A percentile compares a stretch with the other conserved stretches of the same genome.
phyloP scores from a whole-genome alignment of 164 flowering plant genomes.

The Litsea cubeba region DNA sequence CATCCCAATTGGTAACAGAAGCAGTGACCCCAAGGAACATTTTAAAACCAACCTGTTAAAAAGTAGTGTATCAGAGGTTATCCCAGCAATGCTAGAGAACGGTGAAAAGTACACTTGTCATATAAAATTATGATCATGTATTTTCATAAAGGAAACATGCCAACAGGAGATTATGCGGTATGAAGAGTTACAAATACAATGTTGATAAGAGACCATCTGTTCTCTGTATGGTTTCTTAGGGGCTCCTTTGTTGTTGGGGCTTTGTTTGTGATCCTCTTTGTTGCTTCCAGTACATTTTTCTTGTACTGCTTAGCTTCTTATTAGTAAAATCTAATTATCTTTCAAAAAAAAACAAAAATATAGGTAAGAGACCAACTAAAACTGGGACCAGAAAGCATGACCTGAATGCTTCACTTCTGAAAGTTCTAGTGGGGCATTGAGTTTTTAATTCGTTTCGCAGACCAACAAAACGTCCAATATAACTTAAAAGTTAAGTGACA shows the following conservation, averaged over 20 bases:
- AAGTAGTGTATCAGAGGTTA: background rate
- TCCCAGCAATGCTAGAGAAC: background rate
- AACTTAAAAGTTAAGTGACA: background rate
- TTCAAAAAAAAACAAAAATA: too few species aligned
- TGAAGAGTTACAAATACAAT: background rate
- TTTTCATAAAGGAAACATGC: background rate
- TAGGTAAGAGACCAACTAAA: too few species aligned
- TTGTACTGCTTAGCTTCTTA: too few species aligned
- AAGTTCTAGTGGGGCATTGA: background rate
- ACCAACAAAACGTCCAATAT: background rate
- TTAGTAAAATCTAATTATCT: too few species aligned
- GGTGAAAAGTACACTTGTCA: background rate
- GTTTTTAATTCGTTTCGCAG: background rate
- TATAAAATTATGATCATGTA: background rate
- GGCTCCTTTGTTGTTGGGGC: too few species aligned
- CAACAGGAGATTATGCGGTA: background rate
- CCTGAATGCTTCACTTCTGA: background rate
- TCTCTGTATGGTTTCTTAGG: too few species aligned
- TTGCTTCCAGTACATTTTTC: too few species aligned
- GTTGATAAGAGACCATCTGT: too few species aligned
- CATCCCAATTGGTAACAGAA: constrained; percentile 86
- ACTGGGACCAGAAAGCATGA: background rate
- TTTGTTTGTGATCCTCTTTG: too few species aligned
- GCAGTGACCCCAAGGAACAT: constrained; percentile 97
- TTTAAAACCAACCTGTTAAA: constrained; percentile 85